These are phyloP conservation scores for Colletotrichum orchidophilum DNA, from an alignment of 2,329 filamentous ascomycete genomes.

Conservation along the genomic window DNA sequence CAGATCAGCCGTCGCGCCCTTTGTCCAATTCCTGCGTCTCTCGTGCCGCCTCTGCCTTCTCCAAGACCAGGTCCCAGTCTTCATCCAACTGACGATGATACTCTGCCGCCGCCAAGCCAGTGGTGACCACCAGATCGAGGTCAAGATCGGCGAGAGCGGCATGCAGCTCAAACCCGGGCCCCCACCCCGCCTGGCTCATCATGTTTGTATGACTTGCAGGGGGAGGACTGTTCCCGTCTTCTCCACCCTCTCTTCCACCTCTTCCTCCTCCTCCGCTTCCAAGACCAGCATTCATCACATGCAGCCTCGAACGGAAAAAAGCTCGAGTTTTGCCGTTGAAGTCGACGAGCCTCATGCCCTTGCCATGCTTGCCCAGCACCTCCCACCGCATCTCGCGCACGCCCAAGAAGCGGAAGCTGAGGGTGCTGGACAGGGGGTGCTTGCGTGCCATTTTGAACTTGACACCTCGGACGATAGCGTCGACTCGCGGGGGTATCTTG, in stretches of 20 bases:
- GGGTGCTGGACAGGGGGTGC: constrained; percentile 18
- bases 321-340: constrained; percentile 21
- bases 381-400: constrained; percentile 30
- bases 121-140: constrained; percentile 28
- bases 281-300: neutral
- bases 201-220: neutral
- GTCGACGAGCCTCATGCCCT: constrained; percentile 29
- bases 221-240: neutral
- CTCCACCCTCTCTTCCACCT: neutral
- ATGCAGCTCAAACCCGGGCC: constrained; percentile 28
- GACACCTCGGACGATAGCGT: constrained; percentile 24
- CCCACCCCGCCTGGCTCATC: neutral
- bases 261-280: neutral
- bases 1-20: neutral
- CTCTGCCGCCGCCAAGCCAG: constrained; percentile 32
- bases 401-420: constrained; percentile 26
- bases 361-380: neutral
- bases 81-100: constrained; percentile 28
- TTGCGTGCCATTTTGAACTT: constrained; percentile 25
- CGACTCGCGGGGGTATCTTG: constrained; percentile 23
- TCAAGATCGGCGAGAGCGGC: constrained; percentile 26
- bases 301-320: constrained; percentile 20
- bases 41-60: neutral
- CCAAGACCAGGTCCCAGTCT: constrained; percentile 14
- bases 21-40: neutral